These are phyloP conservation scores for Ustulina deusta DNA, from an alignment of 2,329 filamentous ascomycete species.

Conservation along the genomic window DNA sequence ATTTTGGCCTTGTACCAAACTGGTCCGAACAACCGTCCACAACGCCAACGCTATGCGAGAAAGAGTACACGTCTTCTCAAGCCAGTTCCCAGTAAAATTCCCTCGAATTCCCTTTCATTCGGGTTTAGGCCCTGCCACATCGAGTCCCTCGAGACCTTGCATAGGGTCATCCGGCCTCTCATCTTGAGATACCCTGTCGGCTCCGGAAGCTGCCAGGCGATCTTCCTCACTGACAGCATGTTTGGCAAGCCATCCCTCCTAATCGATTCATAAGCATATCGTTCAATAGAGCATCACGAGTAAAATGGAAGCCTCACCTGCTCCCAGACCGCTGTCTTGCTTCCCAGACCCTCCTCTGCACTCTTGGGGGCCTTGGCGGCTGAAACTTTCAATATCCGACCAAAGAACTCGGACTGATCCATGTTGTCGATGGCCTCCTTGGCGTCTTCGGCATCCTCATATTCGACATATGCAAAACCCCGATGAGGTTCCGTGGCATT, in stretches of 20 bases:
- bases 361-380: conserved; percentile 93
- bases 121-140: conserved; percentile 91
- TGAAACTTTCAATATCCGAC: conserved; percentile 90
- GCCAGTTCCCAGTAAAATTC: conserved; percentile 28
- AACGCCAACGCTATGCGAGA: conserved; percentile 53
- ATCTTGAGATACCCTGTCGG: conserved; percentile 60
- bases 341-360: conserved; percentile 86
- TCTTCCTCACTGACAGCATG: conserved; percentile 88
- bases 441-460: conserved; percentile 85
- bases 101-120: conserved; percentile 61
- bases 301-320: conserved; percentile 72
- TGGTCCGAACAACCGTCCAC: conserved; percentile 36
- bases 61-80: conserved; percentile 44
- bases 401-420: conserved; percentile 96
- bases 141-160: conserved; percentile 92
- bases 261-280: conserved; percentile 43
- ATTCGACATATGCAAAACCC: conserved; percentile 97
- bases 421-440: conserved; percentile 98
- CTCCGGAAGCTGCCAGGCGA: conserved; percentile 68
- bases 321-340: conserved; percentile 95
- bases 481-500: conserved; percentile 84
- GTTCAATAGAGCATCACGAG: background rate
- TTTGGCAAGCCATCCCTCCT: conserved; percentile 95
- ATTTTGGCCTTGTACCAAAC: conserved; percentile 40
- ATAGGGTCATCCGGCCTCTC: conserved; percentile 82